Conservation (phyloP, 148 eudicot genomes). For the Vaccinium corymbosum region DNA sequence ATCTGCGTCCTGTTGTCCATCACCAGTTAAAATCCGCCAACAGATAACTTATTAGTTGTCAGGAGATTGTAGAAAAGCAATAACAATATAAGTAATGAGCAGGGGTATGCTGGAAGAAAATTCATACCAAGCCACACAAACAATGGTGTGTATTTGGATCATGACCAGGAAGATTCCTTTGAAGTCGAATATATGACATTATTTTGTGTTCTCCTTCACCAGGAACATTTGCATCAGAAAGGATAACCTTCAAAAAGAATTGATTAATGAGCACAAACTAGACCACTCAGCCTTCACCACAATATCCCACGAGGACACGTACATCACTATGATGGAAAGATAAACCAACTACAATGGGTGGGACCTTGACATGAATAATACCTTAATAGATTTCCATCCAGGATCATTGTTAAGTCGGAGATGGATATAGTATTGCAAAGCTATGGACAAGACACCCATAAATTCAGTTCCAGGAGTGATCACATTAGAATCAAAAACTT, state of each 20-base stretch:
- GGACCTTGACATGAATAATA: constrained; percentile 23
- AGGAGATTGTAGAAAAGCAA: not conserved
- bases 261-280: constrained; percentile 7
- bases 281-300: constrained; percentile 3
- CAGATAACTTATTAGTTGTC: not conserved
- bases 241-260: constrained; percentile 66
- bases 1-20: constrained; percentile 70
- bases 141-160: constrained; percentile 98
- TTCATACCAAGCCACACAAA: constrained; percentile 84
- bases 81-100: not conserved
- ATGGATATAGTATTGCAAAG: constrained; percentile 90
- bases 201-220: constrained; percentile 99
- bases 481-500: constrained; percentile 83
- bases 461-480: constrained; percentile 97
- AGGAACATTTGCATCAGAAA: constrained; percentile 98
- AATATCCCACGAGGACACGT: not conserved
- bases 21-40: constrained; percentile 2
- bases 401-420: constrained; percentile 84
- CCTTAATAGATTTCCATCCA: constrained; percentile 97
- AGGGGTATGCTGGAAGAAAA: constrained; percentile 6
- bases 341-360: not conserved
- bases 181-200: constrained; percentile 98
- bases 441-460: constrained; percentile 83
- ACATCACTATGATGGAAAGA: not conserved
- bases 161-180: constrained; percentile 89